phyloP scores from a whole-genome alignment of 1,284 basidiomycete species.

The Austropuccinia psidii region DNA sequence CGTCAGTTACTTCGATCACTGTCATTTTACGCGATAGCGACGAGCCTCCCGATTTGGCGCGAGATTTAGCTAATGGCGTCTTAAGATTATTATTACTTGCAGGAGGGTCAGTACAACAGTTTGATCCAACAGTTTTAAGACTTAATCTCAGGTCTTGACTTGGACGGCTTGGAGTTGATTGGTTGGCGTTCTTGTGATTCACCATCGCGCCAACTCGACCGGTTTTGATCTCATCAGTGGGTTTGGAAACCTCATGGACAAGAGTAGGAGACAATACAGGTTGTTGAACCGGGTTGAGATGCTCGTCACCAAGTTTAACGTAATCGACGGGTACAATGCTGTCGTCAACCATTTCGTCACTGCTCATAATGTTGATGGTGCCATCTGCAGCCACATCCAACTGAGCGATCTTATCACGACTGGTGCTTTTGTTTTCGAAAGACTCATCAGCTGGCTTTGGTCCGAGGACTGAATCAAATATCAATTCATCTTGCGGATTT shows the following conservation, averaged over 20 bases:
- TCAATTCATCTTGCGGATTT: background rate
- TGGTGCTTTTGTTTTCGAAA: no score
- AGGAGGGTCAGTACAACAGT: slow-evolving; percentile 2
- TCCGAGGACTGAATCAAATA: background rate
- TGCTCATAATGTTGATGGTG: slow-evolving; percentile 2
- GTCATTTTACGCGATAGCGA: slow-evolving; percentile 17
- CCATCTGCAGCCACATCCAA: background rate
- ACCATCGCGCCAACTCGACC: no score
- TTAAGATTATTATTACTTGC: background rate
- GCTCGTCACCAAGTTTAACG: no score
- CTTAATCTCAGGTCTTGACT: background rate
- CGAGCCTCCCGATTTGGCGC: no score
- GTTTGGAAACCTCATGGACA: no score
- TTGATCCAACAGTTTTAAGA: background rate
- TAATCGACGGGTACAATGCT: no score
- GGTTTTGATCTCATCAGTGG: no score
- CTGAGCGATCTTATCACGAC: background rate
- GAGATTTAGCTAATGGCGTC: background rate
- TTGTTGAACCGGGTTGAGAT: no score
- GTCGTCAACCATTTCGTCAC: slow-evolving; percentile 8
- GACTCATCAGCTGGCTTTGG: background rate
- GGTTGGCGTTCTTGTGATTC: background rate
- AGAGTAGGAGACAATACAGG: no score
- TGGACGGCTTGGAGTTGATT: background rate
- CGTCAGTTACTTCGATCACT: slow-evolving; percentile 28